Base-by-base conservation (phyloP, 345 rosid genomes). In the Mangifera indica region DNA sequence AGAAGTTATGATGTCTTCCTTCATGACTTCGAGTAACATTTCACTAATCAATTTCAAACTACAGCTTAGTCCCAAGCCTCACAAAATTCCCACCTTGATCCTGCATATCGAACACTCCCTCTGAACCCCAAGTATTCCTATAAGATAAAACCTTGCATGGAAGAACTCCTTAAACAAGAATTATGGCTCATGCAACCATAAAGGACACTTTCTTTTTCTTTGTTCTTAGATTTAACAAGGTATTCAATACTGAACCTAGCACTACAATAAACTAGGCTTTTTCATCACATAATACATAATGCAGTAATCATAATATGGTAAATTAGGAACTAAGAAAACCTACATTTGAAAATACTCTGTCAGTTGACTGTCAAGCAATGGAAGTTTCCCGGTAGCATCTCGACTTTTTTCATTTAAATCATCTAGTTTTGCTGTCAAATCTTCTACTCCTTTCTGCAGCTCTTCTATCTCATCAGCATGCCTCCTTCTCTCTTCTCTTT, bases 331-430 rank as follows among this genome's bases (percentile, higher is more conserved):
- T 37, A 72, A 51, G 45, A 64, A 72, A 80, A 87, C 90, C 85
- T 80, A 95, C 99, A 95, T 85, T 78, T 79, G 91, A 80, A 93
- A 95, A 77, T 95, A 95, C 26, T 89, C 90, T 63, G 81, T 82
- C 53, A 95, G 84, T 80, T 89, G 97, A 82, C 83, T 80, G 61
- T 91, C 94, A 82, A 85, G 91, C 79, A 91, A 78, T 58, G 90
- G 87, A 74, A 92, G 97, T 76, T 85, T 86, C 75, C 96, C 91
- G 62, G 88, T 80, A 83, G 84, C 84, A 73, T 92, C 98, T 58
- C 86, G 86, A 72, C 97, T 89, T 84, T 86, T 89, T 80, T 89
- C 92, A 56, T 88, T 88, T 67, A 92, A 78, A 53, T 75, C 86
- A 48, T 92, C 87, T 72, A 95, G 76, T 72, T 95, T 85, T 63